phyloP scores from a whole-genome alignment of 768 basidiomycete genomes.

The Pisolithus marmoratus region DNA sequence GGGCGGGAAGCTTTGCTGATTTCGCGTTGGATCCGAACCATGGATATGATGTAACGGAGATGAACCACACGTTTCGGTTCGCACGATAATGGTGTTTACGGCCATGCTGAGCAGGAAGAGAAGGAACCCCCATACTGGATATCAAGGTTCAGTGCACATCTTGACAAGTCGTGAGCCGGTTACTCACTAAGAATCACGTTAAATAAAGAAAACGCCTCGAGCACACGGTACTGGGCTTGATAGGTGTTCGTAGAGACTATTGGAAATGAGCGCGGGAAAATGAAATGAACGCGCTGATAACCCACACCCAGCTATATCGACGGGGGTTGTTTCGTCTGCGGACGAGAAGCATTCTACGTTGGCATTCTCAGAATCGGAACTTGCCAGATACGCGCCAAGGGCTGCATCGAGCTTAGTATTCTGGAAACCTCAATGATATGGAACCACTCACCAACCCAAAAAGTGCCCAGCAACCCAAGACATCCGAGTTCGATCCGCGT shows the following conservation, averaged over 20 bases:
- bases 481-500: slow-evolving; percentile 72
- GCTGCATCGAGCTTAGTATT: slow-evolving; percentile 37
- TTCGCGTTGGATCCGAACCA: slow-evolving; percentile 53
- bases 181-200: slow-evolving; percentile 65
- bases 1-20: slow-evolving; percentile 37
- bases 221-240: slow-evolving; percentile 83
- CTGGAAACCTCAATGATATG: not conserved
- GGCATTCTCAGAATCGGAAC: slow-evolving; percentile 72
- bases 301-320: slow-evolving; percentile 65
- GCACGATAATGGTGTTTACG: slow-evolving; percentile 39
- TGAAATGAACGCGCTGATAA: slow-evolving; percentile 11
- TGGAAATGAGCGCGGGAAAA: slow-evolving; percentile 1
- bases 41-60: slow-evolving; percentile 63
- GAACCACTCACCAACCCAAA: slow-evolving; percentile 66
- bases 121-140: slow-evolving; percentile 43
- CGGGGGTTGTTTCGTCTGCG: slow-evolving; percentile 42
- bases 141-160: slow-evolving; percentile 15
- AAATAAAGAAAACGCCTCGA: slow-evolving; percentile 75
- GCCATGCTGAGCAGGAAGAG: slow-evolving; percentile 40
- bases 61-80: slow-evolving; percentile 55
- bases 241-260: slow-evolving; percentile 80
- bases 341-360: slow-evolving; percentile 80
- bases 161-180: not conserved
- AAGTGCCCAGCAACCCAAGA: slow-evolving; percentile 62
- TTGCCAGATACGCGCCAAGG: slow-evolving; percentile 65